Evolutionary conservation across 2,329 filamentous ascomycete species (phyloP).

Genomic region (Mycosphaerelloides madeirae): DNA sequence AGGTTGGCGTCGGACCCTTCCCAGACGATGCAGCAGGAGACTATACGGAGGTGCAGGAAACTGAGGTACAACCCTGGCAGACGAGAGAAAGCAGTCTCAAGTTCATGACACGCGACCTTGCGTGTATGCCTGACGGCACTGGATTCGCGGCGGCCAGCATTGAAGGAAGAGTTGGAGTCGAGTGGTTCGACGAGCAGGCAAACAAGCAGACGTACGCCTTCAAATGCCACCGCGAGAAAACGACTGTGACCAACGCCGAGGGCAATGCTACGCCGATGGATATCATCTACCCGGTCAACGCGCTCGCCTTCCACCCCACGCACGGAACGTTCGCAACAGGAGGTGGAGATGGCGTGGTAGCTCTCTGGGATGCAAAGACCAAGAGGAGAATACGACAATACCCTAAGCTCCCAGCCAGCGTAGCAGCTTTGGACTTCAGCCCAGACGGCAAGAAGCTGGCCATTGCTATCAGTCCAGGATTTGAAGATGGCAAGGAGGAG

Average conservation of each 20-base stretch:
- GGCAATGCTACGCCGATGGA: constrained; percentile 59
- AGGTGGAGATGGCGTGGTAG: constrained; percentile 86
- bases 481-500: constrained; percentile 82
- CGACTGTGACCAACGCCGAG: constrained; percentile 52
- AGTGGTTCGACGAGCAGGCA: constrained; percentile 95
- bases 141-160: constrained; percentile 91
- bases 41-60: constrained; percentile 9
- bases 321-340: constrained; percentile 82
- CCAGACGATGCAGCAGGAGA: constrained; percentile 27
- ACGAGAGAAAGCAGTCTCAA: constrained; percentile 89
- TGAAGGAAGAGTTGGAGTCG: constrained; percentile 90
- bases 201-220: constrained; percentile 96
- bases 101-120: constrained; percentile 88
- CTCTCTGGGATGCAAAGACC: constrained; percentile 84
- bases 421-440: constrained; percentile 74
- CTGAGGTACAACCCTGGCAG: constrained; percentile 66
- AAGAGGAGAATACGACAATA: constrained; percentile 89
- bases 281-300: constrained; percentile 87
- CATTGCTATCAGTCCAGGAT: constrained; percentile 76
- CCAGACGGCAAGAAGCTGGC: constrained; percentile 72
- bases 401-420: constrained; percentile 73
- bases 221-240: constrained; percentile 88
- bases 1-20: constrained; percentile 20
- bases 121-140: constrained; percentile 93
- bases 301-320: constrained; percentile 78